Base-by-base conservation (phyloP, 73 alveolate species). In the Paramecium biaurelia region DNA sequence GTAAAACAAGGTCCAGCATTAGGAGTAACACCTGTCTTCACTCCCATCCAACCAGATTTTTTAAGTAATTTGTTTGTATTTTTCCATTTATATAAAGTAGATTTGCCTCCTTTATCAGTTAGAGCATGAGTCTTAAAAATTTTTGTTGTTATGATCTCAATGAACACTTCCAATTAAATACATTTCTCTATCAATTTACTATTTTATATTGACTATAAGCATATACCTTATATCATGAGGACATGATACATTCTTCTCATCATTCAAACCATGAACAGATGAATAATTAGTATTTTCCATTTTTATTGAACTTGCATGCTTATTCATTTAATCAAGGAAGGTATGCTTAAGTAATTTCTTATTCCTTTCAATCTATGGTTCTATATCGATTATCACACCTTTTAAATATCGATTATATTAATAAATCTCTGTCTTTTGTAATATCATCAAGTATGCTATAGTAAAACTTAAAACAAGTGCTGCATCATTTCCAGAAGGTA, bases 11-110 rank as follows among this genome's bases (percentile, higher is more conserved):
- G 98, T 3, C 99, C 99, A 12, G 99, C 99, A 37, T 95, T 95
- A 8, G 98, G 97, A 21, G 99, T 97, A 9, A 95, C 96, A 9
- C 99, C 99, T n/a, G 99, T 97, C 90, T 97, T 97, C 20, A 97
- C 72, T 7, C 99, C 99, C 89, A 93, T 93, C 92, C 94, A 95
- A 1, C 99, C 99, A 14, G 57, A 57, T 72, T 97, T 96, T 23
- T 97, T 96, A 7, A 97, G 92, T 24, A 97, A 92, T 70, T 96
- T 94, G 43, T 97, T 97, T 14, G 98, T 97, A 88, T 95, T 97
- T 30, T 93, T 95, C 98, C 99, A 97, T 47, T 85, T 92, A 76
- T 92, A 72, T 7, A 24, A 79, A 26, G 85, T 82, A 14, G 85
- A 18, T 85, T 95, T 94, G 11, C 24, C 15, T 32, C 92, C 93